Percentiles rank a stretch among this genome's conserved stretches.
Evolutionary conservation across 2,329 filamentous ascomycete species (phyloP).

Genomic region (Fusarium virguliforme): DNA sequence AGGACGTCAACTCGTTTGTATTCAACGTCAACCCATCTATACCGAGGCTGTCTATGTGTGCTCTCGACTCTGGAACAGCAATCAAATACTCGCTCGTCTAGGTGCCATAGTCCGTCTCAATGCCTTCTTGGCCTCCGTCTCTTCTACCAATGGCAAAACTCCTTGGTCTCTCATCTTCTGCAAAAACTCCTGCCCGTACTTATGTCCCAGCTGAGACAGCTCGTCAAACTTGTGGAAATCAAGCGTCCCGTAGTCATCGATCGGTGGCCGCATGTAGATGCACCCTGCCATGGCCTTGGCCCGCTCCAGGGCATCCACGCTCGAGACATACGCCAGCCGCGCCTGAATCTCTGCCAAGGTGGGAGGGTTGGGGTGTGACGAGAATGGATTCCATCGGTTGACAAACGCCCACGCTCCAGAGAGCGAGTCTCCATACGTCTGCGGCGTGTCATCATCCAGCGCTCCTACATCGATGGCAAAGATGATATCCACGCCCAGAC

Average conservation of each 20-base stretch:
- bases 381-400: slow-evolving; percentile 98
- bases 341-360: slow-evolving; percentile 97
- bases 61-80: slow-evolving; percentile 24
- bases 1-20: slow-evolving; percentile 1
- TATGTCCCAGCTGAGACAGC: slow-evolving; percentile 91
- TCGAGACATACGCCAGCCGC: slow-evolving; percentile 93
- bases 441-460: slow-evolving; percentile 91
- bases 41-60: background rate
- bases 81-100: slow-evolving; percentile 80
- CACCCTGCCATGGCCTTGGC: slow-evolving; percentile 94
- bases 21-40: slow-evolving; percentile 5
- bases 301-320: slow-evolving; percentile 92
- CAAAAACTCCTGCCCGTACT: slow-evolving; percentile 86
- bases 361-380: slow-evolving; percentile 88
- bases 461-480: slow-evolving; percentile 97
- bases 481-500: slow-evolving; percentile 91
- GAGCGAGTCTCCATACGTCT: slow-evolving; percentile 92
- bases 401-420: slow-evolving; percentile 95
- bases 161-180: slow-evolving; percentile 84
- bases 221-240: slow-evolving; percentile 99
- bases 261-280: slow-evolving; percentile 95
- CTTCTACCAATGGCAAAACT: slow-evolving; percentile 77
- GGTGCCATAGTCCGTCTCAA: slow-evolving; percentile 85
- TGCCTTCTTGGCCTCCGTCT: slow-evolving; percentile 83
- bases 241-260: slow-evolving; percentile 93